phyloP scores from a whole-genome alignment of 106 monocot genomes.

The Alisma plantagoaquatica region DNA sequence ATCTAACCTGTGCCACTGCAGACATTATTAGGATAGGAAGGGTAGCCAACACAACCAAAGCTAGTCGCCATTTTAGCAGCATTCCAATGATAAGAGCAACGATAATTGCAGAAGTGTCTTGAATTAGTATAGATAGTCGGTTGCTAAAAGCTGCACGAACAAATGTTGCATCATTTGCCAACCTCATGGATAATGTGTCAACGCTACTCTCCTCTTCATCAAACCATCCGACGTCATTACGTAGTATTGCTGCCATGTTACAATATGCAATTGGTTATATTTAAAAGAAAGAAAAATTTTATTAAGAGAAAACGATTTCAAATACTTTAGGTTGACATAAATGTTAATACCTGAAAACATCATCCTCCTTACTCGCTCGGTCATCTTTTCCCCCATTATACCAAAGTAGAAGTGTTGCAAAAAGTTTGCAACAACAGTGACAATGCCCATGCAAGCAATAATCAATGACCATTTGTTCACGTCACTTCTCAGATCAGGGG shows the following conservation, averaged over 20 bases:
- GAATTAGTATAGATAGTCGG: conserved; percentile 87
- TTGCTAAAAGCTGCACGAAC: conserved; percentile 96
- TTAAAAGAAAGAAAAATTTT: not conserved
- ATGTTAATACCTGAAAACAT: conserved; percentile 81
- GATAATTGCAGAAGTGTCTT: conserved; percentile 66
- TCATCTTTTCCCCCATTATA: conserved; percentile 99
- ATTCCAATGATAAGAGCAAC: conserved; percentile 76
- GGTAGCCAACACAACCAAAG: conserved; percentile 73
- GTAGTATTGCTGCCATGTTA: conserved; percentile 51
- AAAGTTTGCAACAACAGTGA: conserved; percentile 85
- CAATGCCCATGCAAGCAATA: conserved; percentile 77
- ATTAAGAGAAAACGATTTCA: not conserved
- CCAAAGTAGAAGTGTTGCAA: conserved; percentile 98
- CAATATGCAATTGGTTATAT: not conserved
- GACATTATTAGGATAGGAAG: conserved; percentile 71
- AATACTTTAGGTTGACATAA: not conserved
- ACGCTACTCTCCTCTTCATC: conserved; percentile 92
- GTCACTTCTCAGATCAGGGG: conserved; percentile 37
- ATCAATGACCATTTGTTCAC: conserved; percentile 88
- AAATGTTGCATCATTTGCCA: conserved; percentile 95
- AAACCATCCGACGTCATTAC: conserved; percentile 96
- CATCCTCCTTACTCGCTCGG: conserved; percentile 85
- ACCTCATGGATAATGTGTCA: conserved; percentile 79
- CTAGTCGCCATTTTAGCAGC: conserved; percentile 76
- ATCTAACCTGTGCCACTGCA: conserved; percentile 81